Evolutionary conservation across 306 rosid species (phyloP).

Genomic region (Cicer bijugum): DNA sequence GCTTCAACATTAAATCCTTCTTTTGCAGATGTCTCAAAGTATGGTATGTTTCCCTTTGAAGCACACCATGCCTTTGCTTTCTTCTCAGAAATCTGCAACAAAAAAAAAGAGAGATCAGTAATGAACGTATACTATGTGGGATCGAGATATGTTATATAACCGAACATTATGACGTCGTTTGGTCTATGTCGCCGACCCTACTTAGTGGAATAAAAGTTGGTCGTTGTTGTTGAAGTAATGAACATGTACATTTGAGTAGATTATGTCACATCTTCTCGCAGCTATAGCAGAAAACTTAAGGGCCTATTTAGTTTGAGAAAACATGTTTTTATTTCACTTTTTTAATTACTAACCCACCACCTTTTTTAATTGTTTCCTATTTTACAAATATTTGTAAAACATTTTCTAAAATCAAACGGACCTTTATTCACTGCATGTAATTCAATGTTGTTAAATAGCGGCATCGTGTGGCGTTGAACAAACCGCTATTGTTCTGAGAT

Average conservation of each 20-base stretch:
- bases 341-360: too few relatives aligned
- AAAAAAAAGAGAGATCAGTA: constrained; percentile 20
- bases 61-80: constrained; percentile 99
- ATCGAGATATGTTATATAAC: too few relatives aligned
- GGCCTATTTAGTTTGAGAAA: not conserved
- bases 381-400: not conserved
- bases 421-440: not conserved
- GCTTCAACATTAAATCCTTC: constrained; percentile 98
- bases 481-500: too few relatives aligned
- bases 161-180: too few relatives aligned
- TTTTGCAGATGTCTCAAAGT: constrained; percentile 98
- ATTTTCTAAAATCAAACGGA: not conserved
- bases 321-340: not conserved
- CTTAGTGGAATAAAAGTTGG: too few relatives aligned
- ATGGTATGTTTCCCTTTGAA: constrained; percentile 97
- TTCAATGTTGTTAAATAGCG: too few relatives aligned
- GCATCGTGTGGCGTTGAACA: too few relatives aligned
- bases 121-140: not conserved
- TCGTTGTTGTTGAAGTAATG: not conserved
- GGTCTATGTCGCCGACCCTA: too few relatives aligned
- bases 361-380: not conserved
- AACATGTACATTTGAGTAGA: not conserved
- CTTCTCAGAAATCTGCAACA: constrained; percentile 89
- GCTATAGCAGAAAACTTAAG: constrained; percentile 5
- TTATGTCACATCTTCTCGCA: not conserved